Evolutionary conservation across 116 monocot species (phyloP), one percentile per base, ranked within the genome.

Genomic region (Posidonia oceanica): DNA sequence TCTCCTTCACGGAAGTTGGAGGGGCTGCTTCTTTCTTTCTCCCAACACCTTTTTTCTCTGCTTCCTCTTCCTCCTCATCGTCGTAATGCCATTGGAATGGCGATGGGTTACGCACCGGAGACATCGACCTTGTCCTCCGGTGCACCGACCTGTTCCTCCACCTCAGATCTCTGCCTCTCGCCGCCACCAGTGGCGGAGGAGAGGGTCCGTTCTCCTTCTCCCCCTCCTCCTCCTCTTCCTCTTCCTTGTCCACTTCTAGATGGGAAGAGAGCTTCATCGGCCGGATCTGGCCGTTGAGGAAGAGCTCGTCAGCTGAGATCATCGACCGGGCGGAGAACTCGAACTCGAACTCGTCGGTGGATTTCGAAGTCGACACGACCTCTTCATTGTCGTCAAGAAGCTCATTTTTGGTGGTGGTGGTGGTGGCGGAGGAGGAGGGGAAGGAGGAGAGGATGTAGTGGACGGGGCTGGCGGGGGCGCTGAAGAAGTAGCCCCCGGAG

Each of bases 261-360:
- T 80, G 81, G 20, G 81, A 81, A 4, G 79, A 67, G 64, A 81
- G 89, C 55, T 72, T 78, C 81, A 86, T 77, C 3, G 88, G 93
- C 13, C 86, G 83, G 88, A 93, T 93, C 88, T 84, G 84, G 71
- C 88, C 93, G 68, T 93, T 84, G 70, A 77, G 74, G 80, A 93
- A 93, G 41, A 93, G 71, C 81, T 93, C 93, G 71, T 88, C 89
- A 41, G 93, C 93, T 40, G 88, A 82, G 66, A 59, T 84, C 84
- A 88, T 85, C 70, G 73, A 42, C 73, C 78, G 51, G 58, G 63
- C 36, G 29, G 73, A 52, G 65, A 75, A 55, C 56, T 61, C 70
- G 66, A 71, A 64, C 71, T 71, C 66, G 44, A 75, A 78, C 40
- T 23, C 62, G 52, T 56, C 22, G 29, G 36, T 29, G 70, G 36